Conservation (phyloP, 768 basidiomycete genomes). For the Suillus spraguei region DNA sequence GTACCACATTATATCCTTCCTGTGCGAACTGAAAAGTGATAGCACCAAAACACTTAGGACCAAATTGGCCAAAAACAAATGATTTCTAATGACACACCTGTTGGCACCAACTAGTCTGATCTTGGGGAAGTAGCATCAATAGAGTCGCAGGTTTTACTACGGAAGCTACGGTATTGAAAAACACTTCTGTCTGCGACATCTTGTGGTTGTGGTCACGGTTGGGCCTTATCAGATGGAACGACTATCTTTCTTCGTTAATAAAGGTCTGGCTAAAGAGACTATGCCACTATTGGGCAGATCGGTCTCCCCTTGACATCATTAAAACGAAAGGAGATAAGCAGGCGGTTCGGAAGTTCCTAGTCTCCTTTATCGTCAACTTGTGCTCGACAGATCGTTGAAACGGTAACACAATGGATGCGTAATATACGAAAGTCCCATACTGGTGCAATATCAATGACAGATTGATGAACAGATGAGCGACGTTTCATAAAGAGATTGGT, state of each 20-base stretch:
- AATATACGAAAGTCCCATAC: constrained; percentile 11
- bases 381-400: neutral
- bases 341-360: neutral
- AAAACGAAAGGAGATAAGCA: neutral
- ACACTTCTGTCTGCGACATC: constrained; percentile 5
- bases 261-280: neutral
- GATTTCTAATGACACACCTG: constrained; percentile 27
- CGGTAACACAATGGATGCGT: constrained; percentile 2
- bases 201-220: constrained; percentile 8
- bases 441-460: constrained; percentile 6
- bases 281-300: neutral
- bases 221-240: neutral
- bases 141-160: constrained; percentile 34
- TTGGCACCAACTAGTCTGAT: constrained; percentile 38
- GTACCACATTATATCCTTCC: constrained; percentile 42
- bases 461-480: constrained; percentile 10
- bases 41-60: neutral
- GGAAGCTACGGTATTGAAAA: constrained; percentile 31
- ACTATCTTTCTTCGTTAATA: neutral
- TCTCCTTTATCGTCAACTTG: neutral
- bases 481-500: constrained; percentile 14
- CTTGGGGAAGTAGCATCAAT: constrained; percentile 31
- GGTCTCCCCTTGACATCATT: neutral
- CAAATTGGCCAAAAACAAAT: neutral
- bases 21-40: constrained; percentile 34